phyloP scores from a whole-genome alignment of 1,284 basidiomycete genomes.

The Ganoderma sinense region DNA sequence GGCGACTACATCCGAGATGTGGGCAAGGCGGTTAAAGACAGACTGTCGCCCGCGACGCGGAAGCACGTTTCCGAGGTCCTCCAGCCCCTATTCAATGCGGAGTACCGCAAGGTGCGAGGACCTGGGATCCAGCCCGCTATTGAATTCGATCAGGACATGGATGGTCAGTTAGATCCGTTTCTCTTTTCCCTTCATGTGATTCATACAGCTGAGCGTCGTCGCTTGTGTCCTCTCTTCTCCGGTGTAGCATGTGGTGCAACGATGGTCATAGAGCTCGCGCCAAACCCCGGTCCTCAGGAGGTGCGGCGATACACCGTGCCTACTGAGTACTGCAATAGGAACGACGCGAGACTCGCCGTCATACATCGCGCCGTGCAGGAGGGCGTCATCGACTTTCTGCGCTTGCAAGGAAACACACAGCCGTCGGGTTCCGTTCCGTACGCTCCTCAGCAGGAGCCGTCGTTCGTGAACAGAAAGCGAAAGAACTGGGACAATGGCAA shows the following conservation, averaged over 20 bases:
- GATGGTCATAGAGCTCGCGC: conserved; percentile 52
- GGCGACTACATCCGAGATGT: conserved; percentile 61
- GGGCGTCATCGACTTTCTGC: conserved; percentile 64
- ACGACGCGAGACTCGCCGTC: conserved; percentile 67
- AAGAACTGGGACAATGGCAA: conserved; percentile 27
- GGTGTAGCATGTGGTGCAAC: conserved; percentile 61
- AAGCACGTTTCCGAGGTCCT: conserved; percentile 51
- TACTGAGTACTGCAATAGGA: conserved; percentile 59
- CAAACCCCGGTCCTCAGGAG: conserved; percentile 40
- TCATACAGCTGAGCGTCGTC: conserved; percentile 13
- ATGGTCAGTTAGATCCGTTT: conserved; percentile 47
- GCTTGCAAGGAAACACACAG: conserved; percentile 51
- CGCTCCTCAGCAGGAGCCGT: conserved; percentile 16
- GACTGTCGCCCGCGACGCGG: conserved; percentile 50
- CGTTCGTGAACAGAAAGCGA: conserved; percentile 28
- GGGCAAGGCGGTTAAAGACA: conserved; percentile 49
- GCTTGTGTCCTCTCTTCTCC: not conserved
- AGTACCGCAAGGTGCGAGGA: conserved; percentile 50
- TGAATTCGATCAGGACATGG: conserved; percentile 50
- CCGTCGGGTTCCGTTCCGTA: conserved; percentile 41
- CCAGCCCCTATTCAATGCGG: conserved; percentile 50
- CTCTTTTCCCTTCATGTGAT: not conserved
- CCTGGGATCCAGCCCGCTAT: conserved; percentile 47
- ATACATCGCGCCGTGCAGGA: conserved; percentile 56
- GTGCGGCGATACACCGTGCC: conserved; percentile 52